Conservation (phyloP, 331 rosid species). For the Malus hybrid region DNA sequence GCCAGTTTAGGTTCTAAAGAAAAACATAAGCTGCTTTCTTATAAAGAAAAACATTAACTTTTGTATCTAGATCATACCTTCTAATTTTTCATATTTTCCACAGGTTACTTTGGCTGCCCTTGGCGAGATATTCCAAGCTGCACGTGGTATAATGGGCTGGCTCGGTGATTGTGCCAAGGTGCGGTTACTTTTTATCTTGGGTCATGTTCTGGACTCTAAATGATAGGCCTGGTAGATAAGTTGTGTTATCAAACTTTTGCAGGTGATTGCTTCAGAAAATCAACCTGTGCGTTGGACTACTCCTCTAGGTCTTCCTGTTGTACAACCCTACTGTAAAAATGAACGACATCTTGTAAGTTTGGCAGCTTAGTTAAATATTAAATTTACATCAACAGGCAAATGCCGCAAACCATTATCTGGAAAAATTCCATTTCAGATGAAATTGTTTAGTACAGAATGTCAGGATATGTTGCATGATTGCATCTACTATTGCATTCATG, state of each 20-base stretch:
- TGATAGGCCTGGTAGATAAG: constrained; percentile 2
- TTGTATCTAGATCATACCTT: neutral
- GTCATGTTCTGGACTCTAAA: constrained; percentile 1
- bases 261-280: constrained; percentile 71
- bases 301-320: constrained; percentile 91
- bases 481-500: too few species aligned
- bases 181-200: neutral
- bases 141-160: constrained; percentile 83
- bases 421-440: neutral
- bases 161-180: constrained; percentile 94
- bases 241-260: constrained; percentile 3
- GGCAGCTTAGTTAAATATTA: neutral
- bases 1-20: too few species aligned
- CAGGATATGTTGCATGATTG: neutral
- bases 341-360: constrained; percentile 71
- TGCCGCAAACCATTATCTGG: neutral
- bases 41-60: neutral
- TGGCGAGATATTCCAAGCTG: constrained; percentile 84
- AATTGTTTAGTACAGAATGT: neutral
- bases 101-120: constrained; percentile 89
- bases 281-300: constrained; percentile 83
- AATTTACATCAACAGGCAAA: neutral
- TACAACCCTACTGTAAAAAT: constrained; percentile 73
- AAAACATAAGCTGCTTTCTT: too few species aligned
- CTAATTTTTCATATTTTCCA: constrained; percentile 2